A percentile compares a stretch with the other conserved stretches of the same genome.
phyloP scores from a whole-genome alignment of 371 early-diverging fungal species.

The Mortierella sp. region DNA sequence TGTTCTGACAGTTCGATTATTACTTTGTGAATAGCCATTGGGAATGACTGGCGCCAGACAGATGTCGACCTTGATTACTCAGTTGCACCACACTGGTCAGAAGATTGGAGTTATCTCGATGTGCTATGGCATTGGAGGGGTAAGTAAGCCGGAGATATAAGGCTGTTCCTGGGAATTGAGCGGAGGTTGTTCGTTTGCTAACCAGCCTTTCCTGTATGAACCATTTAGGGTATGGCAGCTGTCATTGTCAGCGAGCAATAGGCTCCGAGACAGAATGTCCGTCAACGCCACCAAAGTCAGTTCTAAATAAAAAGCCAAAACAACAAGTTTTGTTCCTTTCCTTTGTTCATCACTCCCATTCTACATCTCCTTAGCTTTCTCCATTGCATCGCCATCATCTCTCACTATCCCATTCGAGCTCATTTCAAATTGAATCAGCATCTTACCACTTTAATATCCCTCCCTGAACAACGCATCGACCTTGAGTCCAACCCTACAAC shows the following conservation, averaged over 20 bases:
- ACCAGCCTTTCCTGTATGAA: not conserved
- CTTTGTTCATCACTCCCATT: not conserved
- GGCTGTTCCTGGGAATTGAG: not conserved
- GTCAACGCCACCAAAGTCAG: slow-evolving; percentile 17
- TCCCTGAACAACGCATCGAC: not conserved
- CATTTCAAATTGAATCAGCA: not conserved
- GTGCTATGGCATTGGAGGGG: slow-evolving; percentile 97
- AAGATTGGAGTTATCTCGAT: slow-evolving; percentile 91
- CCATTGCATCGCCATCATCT: not conserved
- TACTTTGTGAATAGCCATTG: slow-evolving; percentile 62
- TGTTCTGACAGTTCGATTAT: not conserved
- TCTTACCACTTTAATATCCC: not conserved
- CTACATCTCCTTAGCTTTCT: not conserved
- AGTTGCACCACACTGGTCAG: slow-evolving; percentile 89
- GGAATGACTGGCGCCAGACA: slow-evolving; percentile 97
- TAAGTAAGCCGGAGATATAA: slow-evolving; percentile 45
- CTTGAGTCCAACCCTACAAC: not conserved
- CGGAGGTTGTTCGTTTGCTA: not conserved
- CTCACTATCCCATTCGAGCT: not conserved
- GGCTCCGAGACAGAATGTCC: not conserved
- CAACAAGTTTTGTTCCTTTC: not conserved
- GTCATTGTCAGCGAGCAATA: slow-evolving; percentile 88
- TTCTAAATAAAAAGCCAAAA: not conserved
- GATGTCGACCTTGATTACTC: slow-evolving; percentile 93
- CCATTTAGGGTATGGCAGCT: slow-evolving; percentile 89